These are phyloP conservation scores for Podaxis sp. DNA, from an alignment of 768 basidiomycete species.

Conservation along the genomic window DNA sequence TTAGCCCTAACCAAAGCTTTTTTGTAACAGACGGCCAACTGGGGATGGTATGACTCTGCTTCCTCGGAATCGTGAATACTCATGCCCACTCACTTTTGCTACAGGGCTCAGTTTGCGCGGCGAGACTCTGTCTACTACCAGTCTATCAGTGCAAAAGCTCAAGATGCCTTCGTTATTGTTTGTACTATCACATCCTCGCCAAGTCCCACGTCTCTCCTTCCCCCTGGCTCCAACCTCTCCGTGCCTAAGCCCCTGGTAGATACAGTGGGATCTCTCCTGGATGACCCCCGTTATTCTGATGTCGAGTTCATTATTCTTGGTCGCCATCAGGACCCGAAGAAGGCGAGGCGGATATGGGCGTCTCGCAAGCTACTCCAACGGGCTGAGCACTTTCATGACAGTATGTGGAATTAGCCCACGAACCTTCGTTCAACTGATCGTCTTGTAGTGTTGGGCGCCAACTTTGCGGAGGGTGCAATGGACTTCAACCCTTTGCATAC, in stretches of 20 bases:
- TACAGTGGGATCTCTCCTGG: conserved; percentile 71
- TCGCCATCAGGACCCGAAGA: conserved; percentile 34
- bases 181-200: conserved; percentile 79
- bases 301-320: conserved; percentile 75
- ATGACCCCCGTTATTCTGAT: conserved; percentile 85
- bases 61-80: background rate
- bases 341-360: conserved; percentile 60
- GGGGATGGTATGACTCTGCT: conserved; percentile 69
- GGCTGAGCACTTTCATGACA: conserved; percentile 78
- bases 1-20: background rate
- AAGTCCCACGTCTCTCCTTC: conserved; percentile 43
- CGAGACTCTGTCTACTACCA: conserved; percentile 71
- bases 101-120: conserved; percentile 79
- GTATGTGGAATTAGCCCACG: conserved; percentile 33
- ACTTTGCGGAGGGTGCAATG: conserved; percentile 57
- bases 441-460: conserved; percentile 66
- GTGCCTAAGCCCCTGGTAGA: conserved; percentile 70
- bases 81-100: background rate
- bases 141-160: conserved; percentile 45
- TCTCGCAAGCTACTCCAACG: conserved; percentile 65
- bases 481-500: conserved; percentile 22
- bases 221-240: conserved; percentile 43
- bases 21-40: conserved; percentile 70
- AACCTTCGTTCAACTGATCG: background rate
- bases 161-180: conserved; percentile 72